A percentile compares a stretch with the other conserved stretches of the same genome.
These are phyloP conservation scores for Phylloporus rhodoxanthus DNA, from an alignment of 768 basidiomycete genomes.

Conservation along the genomic window DNA sequence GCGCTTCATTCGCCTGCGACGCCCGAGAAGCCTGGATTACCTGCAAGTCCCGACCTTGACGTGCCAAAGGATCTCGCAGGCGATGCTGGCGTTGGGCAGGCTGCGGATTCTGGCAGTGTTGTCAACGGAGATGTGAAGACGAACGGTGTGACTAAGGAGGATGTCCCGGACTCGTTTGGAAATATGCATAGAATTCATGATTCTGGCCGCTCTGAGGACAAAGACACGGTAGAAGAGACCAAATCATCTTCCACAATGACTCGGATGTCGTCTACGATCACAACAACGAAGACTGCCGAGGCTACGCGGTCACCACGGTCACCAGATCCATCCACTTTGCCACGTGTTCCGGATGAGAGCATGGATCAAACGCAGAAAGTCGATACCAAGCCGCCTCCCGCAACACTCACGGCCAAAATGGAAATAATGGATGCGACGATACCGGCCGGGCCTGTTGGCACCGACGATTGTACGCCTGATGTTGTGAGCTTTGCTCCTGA, in stretches of 20 bases:
- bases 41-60: conserved; percentile 19
- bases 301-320: background rate
- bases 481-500: conserved; percentile 27
- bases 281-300: background rate
- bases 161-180: background rate
- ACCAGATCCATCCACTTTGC: background rate
- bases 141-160: conserved; percentile 4
- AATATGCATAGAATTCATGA: background rate
- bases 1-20: conserved; percentile 20
- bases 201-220: background rate
- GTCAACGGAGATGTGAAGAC: conserved; percentile 9
- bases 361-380: conserved; percentile 7
- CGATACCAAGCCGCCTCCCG: conserved; percentile 1
- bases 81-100: background rate
- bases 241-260: background rate
- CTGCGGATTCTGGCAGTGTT: background rate
- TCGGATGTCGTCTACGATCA: background rate
- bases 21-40: conserved; percentile 7
- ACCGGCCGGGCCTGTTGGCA: conserved; percentile 13
- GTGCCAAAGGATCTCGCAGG: conserved; percentile 12
- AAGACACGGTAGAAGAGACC: background rate
- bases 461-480: conserved; percentile 17
- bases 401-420: conserved; percentile 20
- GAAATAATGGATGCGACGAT: conserved; percentile 22
- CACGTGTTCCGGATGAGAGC: conserved; percentile 1